A percentile compares a stretch with the other conserved stretches of the same genome.
These are phyloP conservation scores for Amaranthus cruentus DNA, from an alignment of 148 eudicot genomes.

Conservation along the genomic window DNA sequence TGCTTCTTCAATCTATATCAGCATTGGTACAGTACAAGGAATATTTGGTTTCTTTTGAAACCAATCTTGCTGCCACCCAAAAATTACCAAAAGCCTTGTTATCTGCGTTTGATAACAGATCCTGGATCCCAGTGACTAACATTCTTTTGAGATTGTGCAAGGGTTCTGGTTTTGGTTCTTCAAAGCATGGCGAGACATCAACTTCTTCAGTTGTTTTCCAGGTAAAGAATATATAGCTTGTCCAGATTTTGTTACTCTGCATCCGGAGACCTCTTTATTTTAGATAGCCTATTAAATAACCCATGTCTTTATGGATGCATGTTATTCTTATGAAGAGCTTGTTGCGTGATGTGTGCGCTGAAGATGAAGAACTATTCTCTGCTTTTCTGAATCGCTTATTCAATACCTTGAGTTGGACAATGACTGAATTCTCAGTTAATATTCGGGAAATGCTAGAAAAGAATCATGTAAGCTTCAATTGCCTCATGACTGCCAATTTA, in stretches of 20 bases:
- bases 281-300: slow-evolving; percentile 1
- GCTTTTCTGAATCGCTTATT: slow-evolving; percentile 81
- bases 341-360: slow-evolving; percentile 67
- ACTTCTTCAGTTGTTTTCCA: slow-evolving; percentile 66
- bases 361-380: slow-evolving; percentile 67
- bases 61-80: slow-evolving; percentile 70
- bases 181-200: slow-evolving; percentile 78
- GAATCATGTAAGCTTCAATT: slow-evolving; percentile 44
- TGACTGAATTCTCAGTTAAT: slow-evolving; percentile 94
- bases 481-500: background rate
- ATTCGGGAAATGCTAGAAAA: slow-evolving; percentile 90
- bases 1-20: slow-evolving; percentile 88
- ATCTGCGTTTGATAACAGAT: slow-evolving; percentile 87
- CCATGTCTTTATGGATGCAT: slow-evolving; percentile 7
- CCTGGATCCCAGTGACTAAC: slow-evolving; percentile 90
- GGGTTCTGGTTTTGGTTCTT: slow-evolving; percentile 80
- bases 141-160: slow-evolving; percentile 84
- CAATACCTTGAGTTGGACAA: slow-evolving; percentile 91
- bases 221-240: slow-evolving; percentile 25
- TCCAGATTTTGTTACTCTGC: background rate
- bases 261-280: background rate
- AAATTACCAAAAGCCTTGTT: slow-evolving; percentile 73
- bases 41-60: slow-evolving; percentile 74
- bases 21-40: slow-evolving; percentile 86
- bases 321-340: slow-evolving; percentile 43